Percentiles rank a stretch among this genome's conserved stretches.
Evolutionary conservation across 371 early-diverging fungal species (phyloP).

Genomic region (Vairimorpha apis): DNA sequence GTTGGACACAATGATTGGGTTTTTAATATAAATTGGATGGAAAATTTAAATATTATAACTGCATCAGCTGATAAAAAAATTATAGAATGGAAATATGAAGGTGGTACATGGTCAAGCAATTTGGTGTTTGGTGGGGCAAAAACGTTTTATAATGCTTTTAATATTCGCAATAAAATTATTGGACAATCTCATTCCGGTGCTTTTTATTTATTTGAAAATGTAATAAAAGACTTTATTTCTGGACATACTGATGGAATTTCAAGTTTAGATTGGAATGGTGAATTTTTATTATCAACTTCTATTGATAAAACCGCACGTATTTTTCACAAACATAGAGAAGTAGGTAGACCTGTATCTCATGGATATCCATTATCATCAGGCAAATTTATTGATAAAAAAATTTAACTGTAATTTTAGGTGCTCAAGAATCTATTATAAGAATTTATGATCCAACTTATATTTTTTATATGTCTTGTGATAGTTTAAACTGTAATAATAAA

Average conservation of each 20-base stretch:
- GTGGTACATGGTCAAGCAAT: conserved; percentile 9
- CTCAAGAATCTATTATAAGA: conserved; percentile 51
- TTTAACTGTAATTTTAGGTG: conserved; percentile 31
- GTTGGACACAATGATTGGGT: conserved; percentile 56
- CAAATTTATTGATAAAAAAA: conserved; percentile 24
- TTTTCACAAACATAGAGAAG: conserved; percentile 50
- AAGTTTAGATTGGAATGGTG: conserved; percentile 41
- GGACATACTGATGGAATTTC: conserved; percentile 48
- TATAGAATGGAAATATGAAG: conserved; percentile 38
- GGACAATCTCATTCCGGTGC: conserved; percentile 49
- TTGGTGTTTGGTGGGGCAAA: conserved; percentile 22
- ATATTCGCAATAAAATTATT: conserved; percentile 8
- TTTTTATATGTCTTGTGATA: conserved; percentile 26
- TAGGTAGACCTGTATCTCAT: conserved; percentile 46
- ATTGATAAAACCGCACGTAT: conserved; percentile 53
- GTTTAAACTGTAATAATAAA: not conserved
- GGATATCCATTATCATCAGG: conserved; percentile 44
- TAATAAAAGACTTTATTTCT: conserved; percentile 19
- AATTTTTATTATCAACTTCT: conserved; percentile 35
- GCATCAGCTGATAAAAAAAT: conserved; percentile 46
- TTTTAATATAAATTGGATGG: conserved; percentile 30
- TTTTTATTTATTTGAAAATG: conserved; percentile 44
- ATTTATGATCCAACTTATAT: conserved; percentile 42
- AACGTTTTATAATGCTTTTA: conserved; percentile 36
- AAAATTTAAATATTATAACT: conserved; percentile 26